Evolutionary conservation across 2,329 filamentous ascomycete species (phyloP), one percentile per base, ranked within the genome.

Genomic region (Ophiostoma quercus): DNA sequence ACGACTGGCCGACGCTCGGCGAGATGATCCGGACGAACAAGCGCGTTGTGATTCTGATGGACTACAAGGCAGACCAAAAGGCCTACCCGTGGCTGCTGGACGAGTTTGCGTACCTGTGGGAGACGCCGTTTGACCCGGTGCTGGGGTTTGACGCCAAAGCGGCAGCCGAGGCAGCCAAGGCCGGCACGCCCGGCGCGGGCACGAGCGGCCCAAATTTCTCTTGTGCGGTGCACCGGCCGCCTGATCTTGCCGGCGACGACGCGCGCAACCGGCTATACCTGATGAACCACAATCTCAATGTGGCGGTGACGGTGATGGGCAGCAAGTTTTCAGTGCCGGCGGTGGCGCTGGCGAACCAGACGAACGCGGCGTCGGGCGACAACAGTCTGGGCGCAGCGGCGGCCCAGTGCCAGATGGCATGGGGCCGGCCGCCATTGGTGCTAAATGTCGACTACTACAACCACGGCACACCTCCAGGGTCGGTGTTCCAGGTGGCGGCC

Each of bases 201-300:
- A 19, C 79, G 19, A 78, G 87, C 76, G 80, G 80, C 67, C 77
- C 78, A 0, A 25, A n/a, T 8, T 96, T 97, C 77, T 92, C 93
- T 0, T 97, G 94, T 80, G 88, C 82, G 0, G 83, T 89, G 51
- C 87, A 97, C 76, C 88, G 94, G 0, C 93, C 94, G 0, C 92
- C 92, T 0, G 81, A 85, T 62, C 80, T 96, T 70, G 75, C 80
- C 2, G 76, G 77, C 0, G 79, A 83, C 1, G 82, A 86, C 8
- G 84, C 86, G 0, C 81, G 82, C 71, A 82, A 88, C 39, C 84
- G 88, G 62, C 83, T 96, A 79, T 96, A 94, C 77, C 84, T 97
- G 76, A 86, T 90, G 75, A 97, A 97, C 79, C 94, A 97, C 81
- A 97, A 97, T 77, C 84, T 97, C 71, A 97, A 97, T 78, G 84